Evolutionary conservation across 2,329 filamentous ascomycete species (phyloP).

Genomic region (Hymenoscyphus linearis): DNA sequence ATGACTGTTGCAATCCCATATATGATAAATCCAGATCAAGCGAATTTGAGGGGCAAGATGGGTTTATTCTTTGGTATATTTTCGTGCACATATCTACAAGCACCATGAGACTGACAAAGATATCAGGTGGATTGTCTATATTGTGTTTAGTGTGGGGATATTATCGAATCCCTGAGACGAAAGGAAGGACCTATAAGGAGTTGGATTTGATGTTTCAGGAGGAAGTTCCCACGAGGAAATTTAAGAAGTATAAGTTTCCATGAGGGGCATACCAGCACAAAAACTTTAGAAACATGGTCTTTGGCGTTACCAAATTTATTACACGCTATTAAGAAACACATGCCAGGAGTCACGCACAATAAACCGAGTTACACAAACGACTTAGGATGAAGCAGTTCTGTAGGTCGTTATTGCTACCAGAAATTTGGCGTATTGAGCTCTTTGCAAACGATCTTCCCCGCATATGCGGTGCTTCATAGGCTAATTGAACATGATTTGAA

Average conservation of each 20-base stretch:
- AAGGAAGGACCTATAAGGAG: constrained; percentile 41
- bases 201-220: constrained; percentile 41
- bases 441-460: too few relatives aligned
- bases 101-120: neutral
- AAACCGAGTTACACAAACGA: too few relatives aligned
- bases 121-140: constrained; percentile 36
- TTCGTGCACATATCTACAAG: neutral
- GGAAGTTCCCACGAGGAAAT: constrained; percentile 32
- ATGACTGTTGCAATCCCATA: constrained; percentile 27
- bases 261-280: neutral
- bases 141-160: constrained; percentile 37
- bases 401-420: too few relatives aligned
- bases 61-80: constrained; percentile 29
- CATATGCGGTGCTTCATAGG: too few relatives aligned
- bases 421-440: too few relatives aligned
- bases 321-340: too few relatives aligned
- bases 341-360: too few relatives aligned
- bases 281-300: too few relatives aligned
- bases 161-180: constrained; percentile 39
- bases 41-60: constrained; percentile 26
- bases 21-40: constrained; percentile 34
- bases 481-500: too few relatives aligned
- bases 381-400: too few relatives aligned
- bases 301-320: too few relatives aligned
- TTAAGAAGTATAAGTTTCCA: constrained; percentile 23